phyloP scores from a whole-genome alignment of 306 rosid genomes.

The Vigna angularis region DNA sequence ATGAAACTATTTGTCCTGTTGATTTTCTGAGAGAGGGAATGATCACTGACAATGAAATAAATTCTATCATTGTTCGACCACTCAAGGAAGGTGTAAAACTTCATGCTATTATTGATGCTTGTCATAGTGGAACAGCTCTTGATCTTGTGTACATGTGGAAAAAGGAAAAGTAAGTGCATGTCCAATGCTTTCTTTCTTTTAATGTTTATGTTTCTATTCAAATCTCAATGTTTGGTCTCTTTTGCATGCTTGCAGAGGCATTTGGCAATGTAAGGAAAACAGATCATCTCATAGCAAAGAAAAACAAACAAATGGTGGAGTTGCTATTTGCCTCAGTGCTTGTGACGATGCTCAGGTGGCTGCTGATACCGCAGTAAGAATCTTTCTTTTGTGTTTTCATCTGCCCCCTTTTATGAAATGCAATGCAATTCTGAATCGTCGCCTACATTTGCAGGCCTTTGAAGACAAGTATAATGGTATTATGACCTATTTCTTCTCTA shows the following conservation, averaged over 20 bases:
- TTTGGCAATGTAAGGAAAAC: constrained; percentile 29
- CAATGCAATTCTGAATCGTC: constrained; percentile 23
- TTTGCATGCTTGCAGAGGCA: constrained; percentile 41
- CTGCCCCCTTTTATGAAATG: neutral
- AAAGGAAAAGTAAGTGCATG: constrained; percentile 44
- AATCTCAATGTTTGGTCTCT: neutral
- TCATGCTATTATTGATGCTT: constrained; percentile 79
- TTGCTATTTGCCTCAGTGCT: constrained; percentile 72
- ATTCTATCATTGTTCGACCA: constrained; percentile 67
- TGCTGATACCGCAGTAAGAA: constrained; percentile 64
- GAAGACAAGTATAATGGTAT: constrained; percentile 58
- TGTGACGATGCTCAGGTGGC: constrained; percentile 72
- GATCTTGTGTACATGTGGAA: constrained; percentile 60
- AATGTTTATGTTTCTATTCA: constrained; percentile 30
- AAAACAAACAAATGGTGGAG: constrained; percentile 67
- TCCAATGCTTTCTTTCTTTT: constrained; percentile 37
- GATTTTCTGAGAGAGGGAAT: constrained; percentile 70
- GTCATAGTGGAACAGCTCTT: constrained; percentile 83
- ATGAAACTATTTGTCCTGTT: constrained; percentile 73
- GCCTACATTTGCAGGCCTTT: constrained; percentile 52
- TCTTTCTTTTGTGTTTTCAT: neutral
- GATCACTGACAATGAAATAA: constrained; percentile 67
- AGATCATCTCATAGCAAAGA: neutral
- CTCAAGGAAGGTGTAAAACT: constrained; percentile 43
- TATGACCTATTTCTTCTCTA: constrained; percentile 59